Conservation (phyloP, 805 yeast species). For the Yamadazyma tumulicola region DNA sequence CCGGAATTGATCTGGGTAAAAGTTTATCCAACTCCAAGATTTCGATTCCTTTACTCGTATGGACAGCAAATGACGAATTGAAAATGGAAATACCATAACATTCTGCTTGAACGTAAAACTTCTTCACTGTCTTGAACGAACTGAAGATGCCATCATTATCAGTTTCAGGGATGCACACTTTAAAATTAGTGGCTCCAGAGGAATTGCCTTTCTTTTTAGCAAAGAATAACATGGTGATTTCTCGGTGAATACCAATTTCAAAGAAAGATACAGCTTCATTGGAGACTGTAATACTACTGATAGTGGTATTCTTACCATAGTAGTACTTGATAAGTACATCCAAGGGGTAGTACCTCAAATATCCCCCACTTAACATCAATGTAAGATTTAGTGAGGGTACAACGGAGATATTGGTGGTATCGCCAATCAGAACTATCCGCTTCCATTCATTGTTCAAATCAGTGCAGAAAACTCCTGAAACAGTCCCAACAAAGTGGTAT, state of each 20-base stretch:
- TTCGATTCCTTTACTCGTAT: constrained; percentile 65
- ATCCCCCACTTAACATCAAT: constrained; percentile 55
- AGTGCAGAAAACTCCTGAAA: constrained; percentile 60
- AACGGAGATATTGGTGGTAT: constrained; percentile 59
- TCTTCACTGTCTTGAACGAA: constrained; percentile 35
- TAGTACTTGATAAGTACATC: constrained; percentile 61
- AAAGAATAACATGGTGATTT: constrained; percentile 53
- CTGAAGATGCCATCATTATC: constrained; percentile 50
- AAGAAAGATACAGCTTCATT: constrained; percentile 54
- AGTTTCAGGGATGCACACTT: constrained; percentile 53
- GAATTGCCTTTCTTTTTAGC: constrained; percentile 49
- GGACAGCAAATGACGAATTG: constrained; percentile 63
- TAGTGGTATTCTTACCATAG: constrained; percentile 34
- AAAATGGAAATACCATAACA: constrained; percentile 60
- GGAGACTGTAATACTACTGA: constrained; percentile 48
- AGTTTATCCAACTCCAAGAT: constrained; percentile 57
- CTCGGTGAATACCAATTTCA: constrained; percentile 65
- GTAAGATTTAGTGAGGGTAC: constrained; percentile 53
- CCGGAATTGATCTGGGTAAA: constrained; percentile 58
- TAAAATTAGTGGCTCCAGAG: constrained; percentile 47
- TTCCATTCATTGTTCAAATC: constrained; percentile 51
- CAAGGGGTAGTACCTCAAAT: constrained; percentile 59
- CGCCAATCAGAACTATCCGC: constrained; percentile 48
- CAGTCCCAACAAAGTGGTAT: constrained; percentile 57
- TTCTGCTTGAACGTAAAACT: constrained; percentile 52